These are phyloP conservation scores for Fusarium pseudocircinatum DNA, from an alignment of 2,329 filamentous ascomycete species.

Conservation along the genomic window DNA sequence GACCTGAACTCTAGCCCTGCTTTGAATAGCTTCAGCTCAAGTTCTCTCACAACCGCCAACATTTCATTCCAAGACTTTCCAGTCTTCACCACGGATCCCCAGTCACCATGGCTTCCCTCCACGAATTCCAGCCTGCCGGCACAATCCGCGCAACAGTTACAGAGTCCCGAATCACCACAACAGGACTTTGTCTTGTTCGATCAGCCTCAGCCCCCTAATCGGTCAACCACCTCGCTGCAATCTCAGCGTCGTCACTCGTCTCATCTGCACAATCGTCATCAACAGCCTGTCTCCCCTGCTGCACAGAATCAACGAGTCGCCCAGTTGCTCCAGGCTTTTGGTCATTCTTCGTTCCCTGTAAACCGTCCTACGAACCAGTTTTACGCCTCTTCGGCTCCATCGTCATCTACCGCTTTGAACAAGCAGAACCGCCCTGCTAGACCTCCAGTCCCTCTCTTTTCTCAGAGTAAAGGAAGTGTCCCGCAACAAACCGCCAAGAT, in stretches of 20 bases:
- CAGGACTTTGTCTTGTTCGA: slow-evolving; percentile 86
- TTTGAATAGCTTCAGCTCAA: slow-evolving; percentile 65
- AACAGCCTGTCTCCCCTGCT: slow-evolving; percentile 50
- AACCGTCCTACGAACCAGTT: slow-evolving; percentile 68
- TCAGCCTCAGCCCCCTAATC: slow-evolving; percentile 54
- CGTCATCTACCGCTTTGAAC: slow-evolving; percentile 67
- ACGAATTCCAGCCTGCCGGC: slow-evolving; percentile 71
- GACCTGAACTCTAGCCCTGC: slow-evolving; percentile 75
- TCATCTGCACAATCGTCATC: slow-evolving; percentile 56
- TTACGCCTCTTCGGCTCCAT: slow-evolving; percentile 74
- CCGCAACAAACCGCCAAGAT: slow-evolving; percentile 57
- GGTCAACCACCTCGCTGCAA: slow-evolving; percentile 51
- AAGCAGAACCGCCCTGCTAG: slow-evolving; percentile 63
- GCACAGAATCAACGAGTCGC: slow-evolving; percentile 68
- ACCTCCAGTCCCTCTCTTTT: slow-evolving; percentile 78
- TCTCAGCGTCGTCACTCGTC: slow-evolving; percentile 58
- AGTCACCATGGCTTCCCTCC: slow-evolving; percentile 83
- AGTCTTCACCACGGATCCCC: slow-evolving; percentile 87
- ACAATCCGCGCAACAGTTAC: slow-evolving; percentile 66
- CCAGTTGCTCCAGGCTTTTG: slow-evolving; percentile 67
- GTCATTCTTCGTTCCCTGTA: slow-evolving; percentile 64
- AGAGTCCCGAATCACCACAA: slow-evolving; percentile 60
- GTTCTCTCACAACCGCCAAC: slow-evolving; percentile 66
- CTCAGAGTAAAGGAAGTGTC: slow-evolving; percentile 65
- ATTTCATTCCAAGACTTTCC: slow-evolving; percentile 72